phyloP scores from a whole-genome alignment of 106 monocot species.

The Ottelia alismoides region DNA sequence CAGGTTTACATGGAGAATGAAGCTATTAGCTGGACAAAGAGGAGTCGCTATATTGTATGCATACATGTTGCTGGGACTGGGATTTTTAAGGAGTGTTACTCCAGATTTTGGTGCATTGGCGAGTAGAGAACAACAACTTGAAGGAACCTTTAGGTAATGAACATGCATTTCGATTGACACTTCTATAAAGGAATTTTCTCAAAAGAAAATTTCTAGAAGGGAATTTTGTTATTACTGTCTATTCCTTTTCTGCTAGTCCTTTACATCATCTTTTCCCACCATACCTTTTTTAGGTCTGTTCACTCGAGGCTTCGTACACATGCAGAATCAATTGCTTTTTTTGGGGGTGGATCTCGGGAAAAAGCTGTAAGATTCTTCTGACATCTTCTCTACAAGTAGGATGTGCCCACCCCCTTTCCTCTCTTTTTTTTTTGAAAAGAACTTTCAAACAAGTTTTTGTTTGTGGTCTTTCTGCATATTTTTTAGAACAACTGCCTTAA shows the following conservation, averaged over 20 bases:
- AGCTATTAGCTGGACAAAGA: constrained; percentile 76
- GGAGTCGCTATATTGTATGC: constrained; percentile 90
- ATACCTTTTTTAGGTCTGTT: constrained; percentile 58
- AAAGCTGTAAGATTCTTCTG: constrained; percentile 64
- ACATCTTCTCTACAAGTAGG: background rate
- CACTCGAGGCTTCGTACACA: constrained; percentile 91
- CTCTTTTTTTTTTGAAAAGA: too few relatives aligned
- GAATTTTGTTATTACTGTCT: constrained; percentile 6
- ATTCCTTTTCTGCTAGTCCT: constrained; percentile 1
- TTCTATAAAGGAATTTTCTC: too few relatives aligned
- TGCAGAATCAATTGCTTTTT: constrained; percentile 99
- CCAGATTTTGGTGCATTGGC: constrained; percentile 94
- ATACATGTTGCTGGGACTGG: constrained; percentile 93
- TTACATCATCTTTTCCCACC: too few relatives aligned
- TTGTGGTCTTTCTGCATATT: too few relatives aligned
- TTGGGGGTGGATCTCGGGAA: constrained; percentile 96
- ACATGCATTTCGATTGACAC: background rate
- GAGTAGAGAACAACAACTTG: constrained; percentile 85
- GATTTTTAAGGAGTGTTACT: constrained; percentile 76
- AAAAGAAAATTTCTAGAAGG: too few relatives aligned
- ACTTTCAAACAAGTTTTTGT: too few relatives aligned
- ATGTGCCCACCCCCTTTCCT: too few relatives aligned
- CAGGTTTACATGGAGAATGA: constrained; percentile 99
- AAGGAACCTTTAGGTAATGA: constrained; percentile 84
- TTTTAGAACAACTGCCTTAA: too few relatives aligned